These are phyloP conservation scores for Aspergillus piperis DNA, from an alignment of 2,329 filamentous ascomycete genomes.

Conservation along the genomic window DNA sequence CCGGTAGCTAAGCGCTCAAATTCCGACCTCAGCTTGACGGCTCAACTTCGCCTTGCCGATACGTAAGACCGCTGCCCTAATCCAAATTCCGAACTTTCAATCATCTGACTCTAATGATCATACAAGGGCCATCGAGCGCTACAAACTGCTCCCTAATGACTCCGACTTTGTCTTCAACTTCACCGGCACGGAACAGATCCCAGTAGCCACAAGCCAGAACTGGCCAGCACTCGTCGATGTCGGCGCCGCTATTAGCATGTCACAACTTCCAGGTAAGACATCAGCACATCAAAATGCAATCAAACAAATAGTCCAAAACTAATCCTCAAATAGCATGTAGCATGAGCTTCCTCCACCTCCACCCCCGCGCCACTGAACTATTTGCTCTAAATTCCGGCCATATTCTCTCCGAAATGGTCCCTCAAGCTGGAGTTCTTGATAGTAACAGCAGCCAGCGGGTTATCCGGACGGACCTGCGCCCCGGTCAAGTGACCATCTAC, in stretches of 20 bases:
- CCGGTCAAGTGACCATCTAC: constrained; percentile 27
- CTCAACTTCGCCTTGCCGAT: constrained; percentile 24
- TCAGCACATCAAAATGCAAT: too few relatives aligned
- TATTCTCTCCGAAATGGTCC: constrained; percentile 25
- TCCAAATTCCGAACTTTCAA: not conserved
- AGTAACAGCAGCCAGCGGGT: constrained; percentile 21
- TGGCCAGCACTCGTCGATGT: constrained; percentile 22
- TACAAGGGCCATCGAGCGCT: constrained; percentile 24
- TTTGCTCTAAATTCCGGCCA: constrained; percentile 23
- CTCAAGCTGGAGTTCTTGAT: constrained; percentile 18
- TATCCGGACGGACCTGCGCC: constrained; percentile 17
- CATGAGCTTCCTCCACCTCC: constrained; percentile 29
- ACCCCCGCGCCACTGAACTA: constrained; percentile 29
- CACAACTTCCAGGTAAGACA: constrained; percentile 22
- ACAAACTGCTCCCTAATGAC: constrained; percentile 25
- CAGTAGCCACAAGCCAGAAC: constrained; percentile 23
- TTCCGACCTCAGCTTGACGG: constrained; percentile 22
- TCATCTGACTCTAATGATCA: not conserved
- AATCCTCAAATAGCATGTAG: constrained; percentile 21
- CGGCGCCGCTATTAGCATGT: constrained; percentile 22
- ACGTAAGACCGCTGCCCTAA: constrained; percentile 14
- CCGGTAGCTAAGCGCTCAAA: constrained; percentile 15
- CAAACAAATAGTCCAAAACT: not conserved
- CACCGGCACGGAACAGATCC: constrained; percentile 3
- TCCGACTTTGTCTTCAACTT: constrained; percentile 27